Base-by-base conservation (phyloP, 2,329 filamentous ascomycete species). In the Talaromyces sp. region DNA sequence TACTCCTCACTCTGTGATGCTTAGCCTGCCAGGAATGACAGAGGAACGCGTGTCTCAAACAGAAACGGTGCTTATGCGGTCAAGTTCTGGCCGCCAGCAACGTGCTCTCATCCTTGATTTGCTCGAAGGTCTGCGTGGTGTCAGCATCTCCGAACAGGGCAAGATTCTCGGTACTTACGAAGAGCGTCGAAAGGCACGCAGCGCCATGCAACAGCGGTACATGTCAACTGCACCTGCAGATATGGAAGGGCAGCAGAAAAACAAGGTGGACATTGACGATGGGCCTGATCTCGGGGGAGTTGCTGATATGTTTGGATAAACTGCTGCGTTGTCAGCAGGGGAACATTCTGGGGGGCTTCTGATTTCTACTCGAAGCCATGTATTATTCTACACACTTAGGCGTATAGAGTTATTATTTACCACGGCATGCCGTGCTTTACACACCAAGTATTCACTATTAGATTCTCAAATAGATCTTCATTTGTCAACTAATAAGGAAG, bases 81-180 rank as follows among this genome's bases (percentile, higher is more conserved):
- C 83, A 17, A 84, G 85, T 57, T 73, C 74, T 6, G 84, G 87
- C n/a, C 83, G 92, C 3, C 86, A 90, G 67, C 92, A 96, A 75
- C 82, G 93, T 21, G 88, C 87, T 1, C 78, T 95, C 26, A 86
- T 99, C 17, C 78, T 99, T 9, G 91, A 96, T 63, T 78, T 99
- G 17, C 80, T 99, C 24, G 90, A 92, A 66, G 88, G 92, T 50
- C 82, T 99, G 7, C 87, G 96, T 66, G 94, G 94, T 0, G 88
- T 97, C 6, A 93, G 92, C 67, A 90, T 99, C 59, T 90, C 92
- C 8, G 94, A 99, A 75, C 89, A 94, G 79, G 94, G 94, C 27
- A 94, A 91, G 74, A 86, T 99, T 26, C 74, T 81, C 51, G 73
- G 75, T 51, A 72, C 72, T 7, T 67, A 69, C 21, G 71, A 75